phyloP scores from a whole-genome alignment of 2,329 filamentous ascomycete species.

The Colletotrichum destructivum region DNA sequence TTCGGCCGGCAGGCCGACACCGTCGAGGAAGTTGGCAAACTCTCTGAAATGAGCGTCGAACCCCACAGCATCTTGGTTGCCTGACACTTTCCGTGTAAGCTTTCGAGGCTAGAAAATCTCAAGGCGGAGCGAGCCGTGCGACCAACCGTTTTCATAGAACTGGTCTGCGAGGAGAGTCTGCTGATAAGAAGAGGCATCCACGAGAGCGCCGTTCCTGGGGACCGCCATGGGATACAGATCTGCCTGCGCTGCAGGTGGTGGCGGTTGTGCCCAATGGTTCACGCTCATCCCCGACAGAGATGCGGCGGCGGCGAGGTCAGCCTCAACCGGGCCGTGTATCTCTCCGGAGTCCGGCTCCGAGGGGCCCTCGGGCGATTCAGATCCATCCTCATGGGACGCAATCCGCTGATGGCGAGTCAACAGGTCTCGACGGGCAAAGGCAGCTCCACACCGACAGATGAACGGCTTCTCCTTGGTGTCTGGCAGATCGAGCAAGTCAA shows the following conservation, averaged over 20 bases:
- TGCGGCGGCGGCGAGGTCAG: conserved; percentile 49
- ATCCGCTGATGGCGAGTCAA: conserved; percentile 62
- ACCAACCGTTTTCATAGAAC: conserved; percentile 46
- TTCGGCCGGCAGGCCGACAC: conserved; percentile 55
- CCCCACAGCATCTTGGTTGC: conserved; percentile 34
- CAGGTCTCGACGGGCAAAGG: conserved; percentile 61
- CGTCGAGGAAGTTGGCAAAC: conserved; percentile 56
- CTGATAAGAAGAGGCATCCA: conserved; percentile 44
- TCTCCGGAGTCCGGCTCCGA: conserved; percentile 48
- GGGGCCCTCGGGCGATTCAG: conserved; percentile 37
- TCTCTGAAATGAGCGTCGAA: conserved; percentile 55
- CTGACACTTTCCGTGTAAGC: conserved; percentile 10
- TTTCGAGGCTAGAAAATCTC: not conserved
- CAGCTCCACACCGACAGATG: conserved; percentile 59
- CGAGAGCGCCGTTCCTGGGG: conserved; percentile 27
- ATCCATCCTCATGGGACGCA: conserved; percentile 51
- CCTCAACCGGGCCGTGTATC: conserved; percentile 48
- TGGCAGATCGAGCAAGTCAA: conserved; percentile 43
- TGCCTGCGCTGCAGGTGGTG: conserved; percentile 8
- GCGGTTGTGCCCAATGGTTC: conserved; percentile 46
- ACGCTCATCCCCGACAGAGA: conserved; percentile 53
- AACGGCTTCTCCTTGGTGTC: conserved; percentile 66
- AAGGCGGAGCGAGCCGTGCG: not conserved
- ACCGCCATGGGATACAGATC: conserved; percentile 35
- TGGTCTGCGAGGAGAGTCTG: conserved; percentile 48